Evolutionary conservation across 2,329 filamentous ascomycete genomes (phyloP), one percentile per base, ranked within the genome.

Genomic region (Ophiostoma novo-ulmi): DNA sequence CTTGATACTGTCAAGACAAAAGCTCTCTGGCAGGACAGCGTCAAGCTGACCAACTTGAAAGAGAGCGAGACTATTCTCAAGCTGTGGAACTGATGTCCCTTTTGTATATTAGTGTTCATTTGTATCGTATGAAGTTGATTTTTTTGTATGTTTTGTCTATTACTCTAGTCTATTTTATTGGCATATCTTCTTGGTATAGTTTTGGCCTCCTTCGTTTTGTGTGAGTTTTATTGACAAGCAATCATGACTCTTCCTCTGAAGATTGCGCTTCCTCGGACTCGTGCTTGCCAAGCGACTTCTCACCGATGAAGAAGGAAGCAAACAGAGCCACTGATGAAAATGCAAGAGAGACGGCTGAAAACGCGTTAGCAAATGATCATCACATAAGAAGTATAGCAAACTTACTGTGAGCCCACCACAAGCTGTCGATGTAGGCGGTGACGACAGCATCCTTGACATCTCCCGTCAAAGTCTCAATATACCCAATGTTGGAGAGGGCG

Each of bases 21-120:
- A 58, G 69, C 67, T 55, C 66, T 80, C 6, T 80, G 79, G 78
- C 72, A 64, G 38, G 75, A 78, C n/a, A 77, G 73, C 64, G 65
- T 80, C 66, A 68, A 70, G 1, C 76, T 58, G 4, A 41, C 10
- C n/a, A 41, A 17, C 63, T 7, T 64, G 26, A 17, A 64, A 64
- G 31, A 64, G 17, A 20, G 64, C 36, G n/a, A 38, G 73, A 41
- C 7, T 67, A 26, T 58, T 14, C 52, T 31, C 52, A 58, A 58
- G n/a, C 3, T 26, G n/a, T 58, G 52, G 52, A 26, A 58, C 22
- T 58, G 8, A 58, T 58, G 8, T 26, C 3, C 26, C 14, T 1
- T 1, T 14, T 10, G 8, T 58, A 5, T 26, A 11, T 31, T 2
- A 8, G 7, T 13, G 4, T 48, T n/a, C n/a, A 5, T 13, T 58